Base-by-base conservation (phyloP, 164 flowering plant species). In the Santalum album region DNA sequence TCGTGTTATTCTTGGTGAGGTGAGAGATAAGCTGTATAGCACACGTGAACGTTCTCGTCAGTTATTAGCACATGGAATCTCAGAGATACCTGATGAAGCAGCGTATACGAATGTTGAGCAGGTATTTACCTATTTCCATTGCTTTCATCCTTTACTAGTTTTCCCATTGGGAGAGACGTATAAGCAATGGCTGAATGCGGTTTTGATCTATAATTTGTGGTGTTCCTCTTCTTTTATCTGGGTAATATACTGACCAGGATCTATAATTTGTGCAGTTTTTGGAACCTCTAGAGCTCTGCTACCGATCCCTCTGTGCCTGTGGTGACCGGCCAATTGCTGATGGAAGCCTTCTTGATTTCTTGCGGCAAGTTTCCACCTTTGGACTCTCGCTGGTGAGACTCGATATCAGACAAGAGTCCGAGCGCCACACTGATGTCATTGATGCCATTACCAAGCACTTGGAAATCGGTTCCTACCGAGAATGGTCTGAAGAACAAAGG, bases 241-340 rank as follows among this genome's bases (percentile, higher is more conserved):
- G 20, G 20, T 23, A 9, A 10, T 4, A n/a, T 7, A 46, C 58
- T n/a, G 15, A 60, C 32, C 26, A 0, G 22, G 7, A 23, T 56
- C 51, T 38, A 12, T 34, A 45, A 59, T 24, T 39, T 49, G 20
- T 66, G 61, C 36, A 76, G 83, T 74, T 81, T 68, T 68, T 94
- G 75, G 96, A 90, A 65, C 97, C 99, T 50, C 90, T 94, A n/a
- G 97, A 94, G 65, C 90, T 94, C 45, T 94, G 95, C 58, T 94
- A 90, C 66, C 57, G 94, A 66, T 94, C 99, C 5, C 89, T 94
- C 27, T 86, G 92, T 49, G 48, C 89, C 25, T 87, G 90, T 65
- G 99, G 99, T 54, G 99, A 94, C 58, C 80, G 76, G 12, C 59
- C 92, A 21, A 87, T 94, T 64, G 99, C 99, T 55, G 99, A 94